Conservation (phyloP, 2,329 filamentous ascomycete genomes). For the Pseudocercospora fijiensis region DNA sequence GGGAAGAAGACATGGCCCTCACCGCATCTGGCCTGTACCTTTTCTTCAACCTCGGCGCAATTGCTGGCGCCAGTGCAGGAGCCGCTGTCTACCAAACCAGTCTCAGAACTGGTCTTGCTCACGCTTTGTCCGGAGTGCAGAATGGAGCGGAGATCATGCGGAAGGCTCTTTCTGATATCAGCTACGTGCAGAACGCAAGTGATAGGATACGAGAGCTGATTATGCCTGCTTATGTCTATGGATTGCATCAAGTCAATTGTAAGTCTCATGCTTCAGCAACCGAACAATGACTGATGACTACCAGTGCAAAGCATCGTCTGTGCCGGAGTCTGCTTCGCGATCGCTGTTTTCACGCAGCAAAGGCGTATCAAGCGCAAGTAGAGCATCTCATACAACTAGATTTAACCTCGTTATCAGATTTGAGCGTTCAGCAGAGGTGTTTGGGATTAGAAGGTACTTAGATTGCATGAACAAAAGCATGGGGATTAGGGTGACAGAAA, state of each 20-base stretch:
- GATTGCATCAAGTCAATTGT: slow-evolving; percentile 33
- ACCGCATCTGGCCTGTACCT: slow-evolving; percentile 52
- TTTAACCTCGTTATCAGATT: background rate
- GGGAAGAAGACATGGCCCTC: slow-evolving; percentile 50
- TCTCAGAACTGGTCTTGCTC: slow-evolving; percentile 38
- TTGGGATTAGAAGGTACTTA: background rate
- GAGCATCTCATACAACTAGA: background rate
- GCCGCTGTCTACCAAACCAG: slow-evolving; percentile 42
- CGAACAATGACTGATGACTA: background rate
- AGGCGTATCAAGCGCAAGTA: slow-evolving; percentile 5
- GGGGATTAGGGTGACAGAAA: background rate
- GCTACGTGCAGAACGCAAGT: slow-evolving; percentile 39
- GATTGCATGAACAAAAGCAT: background rate
- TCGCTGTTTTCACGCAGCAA: slow-evolving; percentile 11
- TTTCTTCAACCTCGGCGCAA: slow-evolving; percentile 45
- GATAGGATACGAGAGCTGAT: slow-evolving; percentile 24
- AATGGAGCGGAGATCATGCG: slow-evolving; percentile 43
- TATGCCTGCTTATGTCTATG: slow-evolving; percentile 31
- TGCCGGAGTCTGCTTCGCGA: slow-evolving; percentile 12
- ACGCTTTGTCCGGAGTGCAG: slow-evolving; percentile 35
- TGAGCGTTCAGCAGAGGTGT: background rate
- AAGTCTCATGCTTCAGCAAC: background rate
- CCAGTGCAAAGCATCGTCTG: slow-evolving; percentile 19
- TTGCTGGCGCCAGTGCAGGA: slow-evolving; percentile 42
- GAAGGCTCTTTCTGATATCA: slow-evolving; percentile 43